Conservation (phyloP, 2,329 filamentous ascomycete genomes). For the Ophiocordyceps camponoti-floridani region DNA sequence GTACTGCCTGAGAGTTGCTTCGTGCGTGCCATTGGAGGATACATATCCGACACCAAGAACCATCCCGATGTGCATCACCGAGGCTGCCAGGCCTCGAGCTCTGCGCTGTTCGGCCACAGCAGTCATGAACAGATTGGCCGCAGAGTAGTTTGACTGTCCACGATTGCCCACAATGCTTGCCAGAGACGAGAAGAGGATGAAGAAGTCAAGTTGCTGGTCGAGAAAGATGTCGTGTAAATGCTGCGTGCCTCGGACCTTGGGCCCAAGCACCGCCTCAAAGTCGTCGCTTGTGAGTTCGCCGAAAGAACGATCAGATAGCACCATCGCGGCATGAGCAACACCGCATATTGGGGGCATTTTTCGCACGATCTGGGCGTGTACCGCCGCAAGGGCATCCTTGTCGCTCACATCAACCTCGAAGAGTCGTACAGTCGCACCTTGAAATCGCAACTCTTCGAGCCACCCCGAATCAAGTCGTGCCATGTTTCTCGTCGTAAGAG, state of each 20-base stretch:
- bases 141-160: slow-evolving; percentile 25
- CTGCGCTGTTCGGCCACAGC: slow-evolving; percentile 17
- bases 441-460: slow-evolving; percentile 5
- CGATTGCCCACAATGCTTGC: slow-evolving; percentile 10
- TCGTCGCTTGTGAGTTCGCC: slow-evolving; percentile 9
- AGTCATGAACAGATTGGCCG: slow-evolving; percentile 25
- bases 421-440: slow-evolving; percentile 1
- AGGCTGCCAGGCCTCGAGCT: slow-evolving; percentile 17
- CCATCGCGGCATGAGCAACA: slow-evolving; percentile 24
- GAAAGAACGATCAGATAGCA: slow-evolving; percentile 19
- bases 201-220: slow-evolving; percentile 16
- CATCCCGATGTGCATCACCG: slow-evolving; percentile 18
- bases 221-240: slow-evolving; percentile 14
- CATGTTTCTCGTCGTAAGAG: slow-evolving; percentile 18
- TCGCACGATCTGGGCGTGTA: slow-evolving; percentile 4
- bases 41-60: slow-evolving; percentile 18
- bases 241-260: slow-evolving; percentile 16
- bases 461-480: slow-evolving; percentile 13
- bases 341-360: slow-evolving; percentile 18
- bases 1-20: slow-evolving; percentile 1
- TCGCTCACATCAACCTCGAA: slow-evolving; percentile 3
- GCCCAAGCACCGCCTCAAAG: slow-evolving; percentile 9
- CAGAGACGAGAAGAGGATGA: slow-evolving; percentile 17
- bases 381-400: neutral
- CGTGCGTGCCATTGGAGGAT: neutral